Conservation (phyloP, 176 grass and related monocot genomes). For the Zoysia japonica region DNA sequence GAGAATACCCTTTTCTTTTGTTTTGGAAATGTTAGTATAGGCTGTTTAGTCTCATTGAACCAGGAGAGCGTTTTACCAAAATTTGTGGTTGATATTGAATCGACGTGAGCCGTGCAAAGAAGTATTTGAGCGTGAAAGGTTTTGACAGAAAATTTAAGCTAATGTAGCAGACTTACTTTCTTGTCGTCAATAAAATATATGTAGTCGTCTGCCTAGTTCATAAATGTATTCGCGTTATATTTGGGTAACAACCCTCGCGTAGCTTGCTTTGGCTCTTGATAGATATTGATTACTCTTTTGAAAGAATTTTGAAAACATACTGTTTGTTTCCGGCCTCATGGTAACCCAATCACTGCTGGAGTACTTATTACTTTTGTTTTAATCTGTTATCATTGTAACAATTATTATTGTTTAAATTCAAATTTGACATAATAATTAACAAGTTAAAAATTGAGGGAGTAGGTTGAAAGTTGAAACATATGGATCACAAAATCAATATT, state of each 20-base stretch:
- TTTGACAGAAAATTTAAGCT: constrained; percentile 35
- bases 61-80: constrained; percentile 8
- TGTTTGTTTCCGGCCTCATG: too few relatives aligned
- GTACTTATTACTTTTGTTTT: too few relatives aligned
- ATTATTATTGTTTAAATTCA: too few relatives aligned
- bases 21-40: constrained; percentile 35
- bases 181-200: neutral
- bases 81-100: constrained; percentile 36
- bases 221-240: neutral
- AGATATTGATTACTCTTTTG: too few relatives aligned
- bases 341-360: too few relatives aligned
- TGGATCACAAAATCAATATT: too few relatives aligned
- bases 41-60: constrained; percentile 28
- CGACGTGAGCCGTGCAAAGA: constrained; percentile 4
- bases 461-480: too few relatives aligned
- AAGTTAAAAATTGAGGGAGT: too few relatives aligned
- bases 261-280: neutral
- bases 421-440: too few relatives aligned
- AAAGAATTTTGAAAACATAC: too few relatives aligned
- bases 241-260: neutral
- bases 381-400: too few relatives aligned
- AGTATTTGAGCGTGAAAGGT: constrained; percentile 17
- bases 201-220: neutral
- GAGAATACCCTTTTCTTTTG: constrained; percentile 40
- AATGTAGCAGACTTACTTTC: neutral